These are phyloP conservation scores for Rubia balearica DNA, from an alignment of 305 asterid genomes.

Conservation along the genomic window DNA sequence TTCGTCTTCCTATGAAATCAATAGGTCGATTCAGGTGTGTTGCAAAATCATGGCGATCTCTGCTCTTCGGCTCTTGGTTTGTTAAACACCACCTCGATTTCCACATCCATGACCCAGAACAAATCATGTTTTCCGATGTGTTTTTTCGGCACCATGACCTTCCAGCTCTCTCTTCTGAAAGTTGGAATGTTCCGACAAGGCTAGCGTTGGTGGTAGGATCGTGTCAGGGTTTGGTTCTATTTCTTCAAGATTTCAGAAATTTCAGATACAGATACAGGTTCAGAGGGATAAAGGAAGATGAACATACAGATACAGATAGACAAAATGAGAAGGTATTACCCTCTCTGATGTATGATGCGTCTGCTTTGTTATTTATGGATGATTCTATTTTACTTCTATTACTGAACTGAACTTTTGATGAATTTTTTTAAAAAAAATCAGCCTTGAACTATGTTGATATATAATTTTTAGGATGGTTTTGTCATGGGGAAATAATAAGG, in stretches of 20 bases:
- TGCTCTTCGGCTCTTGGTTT: slow-evolving; percentile 26
- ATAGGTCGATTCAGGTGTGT: slow-evolving; percentile 35
- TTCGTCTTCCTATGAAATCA: slow-evolving; percentile 35
- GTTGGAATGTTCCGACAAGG: no score
- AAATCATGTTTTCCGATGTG: no score
- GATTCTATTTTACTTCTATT: background rate
- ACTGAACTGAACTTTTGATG: background rate
- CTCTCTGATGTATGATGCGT: background rate
- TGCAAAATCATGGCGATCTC: slow-evolving; percentile 26
- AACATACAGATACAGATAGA: slow-evolving; percentile 26
- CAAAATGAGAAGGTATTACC: slow-evolving; percentile 46
- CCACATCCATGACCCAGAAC: background rate
- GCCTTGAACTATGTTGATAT: slow-evolving; percentile 2
- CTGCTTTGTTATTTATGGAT: background rate
- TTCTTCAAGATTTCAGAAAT: background rate
- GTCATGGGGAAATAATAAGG: no score
- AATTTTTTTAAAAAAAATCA: no score
- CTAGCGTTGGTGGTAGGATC: background rate
- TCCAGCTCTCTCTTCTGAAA: no score
- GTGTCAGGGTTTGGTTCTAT: background rate
- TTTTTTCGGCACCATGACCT: no score
- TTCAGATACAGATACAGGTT: no score
- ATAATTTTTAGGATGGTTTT: slow-evolving; percentile 30
- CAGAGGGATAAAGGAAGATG: slow-evolving; percentile 42
- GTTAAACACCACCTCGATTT: slow-evolving; percentile 21